Percentiles rank a stretch among this genome's conserved stretches.
phyloP scores from a whole-genome alignment of 345 rosid species.

The Ceriops zippeliana region DNA sequence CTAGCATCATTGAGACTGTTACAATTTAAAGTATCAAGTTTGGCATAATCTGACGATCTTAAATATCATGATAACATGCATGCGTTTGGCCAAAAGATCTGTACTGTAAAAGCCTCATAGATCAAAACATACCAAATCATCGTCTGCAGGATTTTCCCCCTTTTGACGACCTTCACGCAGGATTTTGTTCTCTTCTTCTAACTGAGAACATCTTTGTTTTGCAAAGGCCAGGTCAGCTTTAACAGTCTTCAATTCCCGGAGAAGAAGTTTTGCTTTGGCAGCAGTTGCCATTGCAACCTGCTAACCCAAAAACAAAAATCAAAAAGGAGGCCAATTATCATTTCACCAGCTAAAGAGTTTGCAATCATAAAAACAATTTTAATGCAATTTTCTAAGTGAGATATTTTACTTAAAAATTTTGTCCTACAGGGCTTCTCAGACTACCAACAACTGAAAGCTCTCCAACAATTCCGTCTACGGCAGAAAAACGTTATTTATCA shows the following conservation, averaged over 20 bases:
- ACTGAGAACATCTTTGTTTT: slow-evolving; percentile 74
- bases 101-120: too few species aligned
- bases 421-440: not conserved
- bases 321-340: slow-evolving; percentile 24
- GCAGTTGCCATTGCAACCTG: slow-evolving; percentile 99
- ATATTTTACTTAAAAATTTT: not conserved
- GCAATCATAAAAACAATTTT: not conserved
- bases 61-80: too few species aligned
- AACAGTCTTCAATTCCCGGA: slow-evolving; percentile 85
- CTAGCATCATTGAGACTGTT: too few species aligned
- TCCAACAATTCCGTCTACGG: too few species aligned
- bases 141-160: slow-evolving; percentile 77
- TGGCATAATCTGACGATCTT: too few species aligned
- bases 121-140: slow-evolving; percentile 61
- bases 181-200: slow-evolving; percentile 86
- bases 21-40: too few species aligned
- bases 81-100: too few species aligned
- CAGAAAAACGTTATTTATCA: too few species aligned
- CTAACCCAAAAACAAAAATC: slow-evolving; percentile 9
- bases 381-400: not conserved
- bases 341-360: slow-evolving; percentile 19
- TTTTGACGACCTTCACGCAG: slow-evolving; percentile 83
- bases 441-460: too few species aligned
- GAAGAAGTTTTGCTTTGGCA: slow-evolving; percentile 93
- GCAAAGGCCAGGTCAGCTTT: slow-evolving; percentile 93